Evolutionary conservation across 495 filamentous ascomycete genomes (phyloP), one percentile per base, ranked within the genome.

Genomic region (Penicillium canariense): DNA sequence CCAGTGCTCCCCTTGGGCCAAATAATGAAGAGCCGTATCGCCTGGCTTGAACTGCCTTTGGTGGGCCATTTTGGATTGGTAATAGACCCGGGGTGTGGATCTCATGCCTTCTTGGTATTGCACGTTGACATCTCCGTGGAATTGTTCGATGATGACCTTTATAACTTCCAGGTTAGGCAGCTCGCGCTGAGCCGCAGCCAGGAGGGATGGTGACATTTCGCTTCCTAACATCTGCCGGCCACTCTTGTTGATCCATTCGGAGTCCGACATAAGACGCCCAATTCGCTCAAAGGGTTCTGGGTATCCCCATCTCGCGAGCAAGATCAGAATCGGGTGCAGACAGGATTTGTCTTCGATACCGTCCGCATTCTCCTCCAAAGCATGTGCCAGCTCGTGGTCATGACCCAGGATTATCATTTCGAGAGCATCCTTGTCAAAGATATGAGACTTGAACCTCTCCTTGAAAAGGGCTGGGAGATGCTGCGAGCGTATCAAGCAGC

Each of bases 111-210:
- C 17, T 32, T 52, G 18, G 38, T 47, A 62, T 15, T 18, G 31
- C n/a, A 60, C 49, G 46, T 73, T 68, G 11, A 73, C 63, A 50
- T 78, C 61, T 2, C 70, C 72, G 22, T 57, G 48, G 39, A 62
- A 70, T 23, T 58, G 66, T 36, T 78, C 72, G 9, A 79, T 71
- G 4, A 80, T 59, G 6, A 77, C 40, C 35, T 67, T 61, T 20
- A 79, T 58, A 0, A 77, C 54, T 1, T 75, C 67, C 44, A 79
- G 60, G 54, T 77, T 80, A 0, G 77, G 73, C 2, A 71, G 54
- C 0, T 58, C 49, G 18, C 70, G 62, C 18, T 61, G 43, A 7
- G 57, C 62, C 15, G 70, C 69, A n/a, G 47, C 50, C 6, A 73
- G 52, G 14, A 78, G 58, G 31, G 58, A 62, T 0, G 69, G 68